Conservation (phyloP, 805 yeast species). For the Yamadazyma akitaensis region DNA sequence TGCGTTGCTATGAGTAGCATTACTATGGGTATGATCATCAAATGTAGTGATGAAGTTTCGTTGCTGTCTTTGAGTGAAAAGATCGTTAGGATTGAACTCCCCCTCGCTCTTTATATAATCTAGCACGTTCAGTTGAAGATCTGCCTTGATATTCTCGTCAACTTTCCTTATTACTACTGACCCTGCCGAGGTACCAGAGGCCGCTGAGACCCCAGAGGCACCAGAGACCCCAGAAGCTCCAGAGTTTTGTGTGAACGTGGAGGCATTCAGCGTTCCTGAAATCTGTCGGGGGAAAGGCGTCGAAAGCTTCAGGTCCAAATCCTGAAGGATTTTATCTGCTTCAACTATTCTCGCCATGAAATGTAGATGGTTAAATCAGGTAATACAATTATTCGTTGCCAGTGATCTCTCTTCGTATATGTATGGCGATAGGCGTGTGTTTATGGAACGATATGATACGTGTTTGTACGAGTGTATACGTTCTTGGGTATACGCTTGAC, state of each 20-base stretch:
- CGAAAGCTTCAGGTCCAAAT: not conserved
- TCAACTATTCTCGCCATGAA: not conserved
- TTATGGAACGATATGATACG: not conserved
- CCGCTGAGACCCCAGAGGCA: not conserved
- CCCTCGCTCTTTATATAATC: slow-evolving; percentile 27
- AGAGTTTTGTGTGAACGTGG: slow-evolving; percentile 8
- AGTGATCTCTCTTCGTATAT: no score
- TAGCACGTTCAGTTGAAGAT: slow-evolving; percentile 31
- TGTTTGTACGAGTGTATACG: not conserved
- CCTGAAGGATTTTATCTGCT: not conserved
- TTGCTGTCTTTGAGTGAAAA: slow-evolving; percentile 34
- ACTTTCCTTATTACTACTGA: slow-evolving; percentile 15
- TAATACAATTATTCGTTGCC: no score
- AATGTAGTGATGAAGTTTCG: slow-evolving; percentile 28
- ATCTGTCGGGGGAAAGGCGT: not conserved
- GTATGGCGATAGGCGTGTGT: no score
- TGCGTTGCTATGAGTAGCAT: not conserved
- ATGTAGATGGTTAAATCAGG: no score
- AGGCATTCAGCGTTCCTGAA: not conserved
- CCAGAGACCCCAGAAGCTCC: not conserved
- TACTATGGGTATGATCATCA: slow-evolving; percentile 14
- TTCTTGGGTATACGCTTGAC: not conserved
- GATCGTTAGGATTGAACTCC: slow-evolving; percentile 32
- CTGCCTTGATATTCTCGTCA: slow-evolving; percentile 10
- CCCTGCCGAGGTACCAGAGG: slow-evolving; percentile 16